phyloP scores from a whole-genome alignment of 768 basidiomycete genomes.

The Auricularia heimuer region DNA sequence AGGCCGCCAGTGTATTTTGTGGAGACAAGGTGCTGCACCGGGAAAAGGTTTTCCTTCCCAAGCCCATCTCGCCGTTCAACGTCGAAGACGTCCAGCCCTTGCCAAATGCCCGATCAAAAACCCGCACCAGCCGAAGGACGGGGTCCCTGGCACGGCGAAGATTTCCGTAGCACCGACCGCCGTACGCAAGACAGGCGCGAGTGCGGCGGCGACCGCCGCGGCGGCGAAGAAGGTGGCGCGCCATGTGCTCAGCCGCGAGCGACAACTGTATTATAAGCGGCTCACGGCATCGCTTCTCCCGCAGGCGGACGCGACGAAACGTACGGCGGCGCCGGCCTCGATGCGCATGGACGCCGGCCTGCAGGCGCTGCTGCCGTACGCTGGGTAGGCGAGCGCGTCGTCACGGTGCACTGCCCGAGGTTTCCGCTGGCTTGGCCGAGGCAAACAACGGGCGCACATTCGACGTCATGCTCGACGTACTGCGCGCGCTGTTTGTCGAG shows the following conservation, averaged over 20 bases:
- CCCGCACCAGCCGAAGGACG: constrained; percentile 37
- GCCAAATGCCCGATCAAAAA: constrained; percentile 67
- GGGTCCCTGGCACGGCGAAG: background rate
- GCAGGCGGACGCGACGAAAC: constrained; percentile 57
- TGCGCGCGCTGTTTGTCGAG: constrained; percentile 85
- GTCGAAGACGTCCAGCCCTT: constrained; percentile 93
- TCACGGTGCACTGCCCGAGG: constrained; percentile 39
- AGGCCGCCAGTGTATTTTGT: constrained; percentile 68
- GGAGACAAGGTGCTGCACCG: constrained; percentile 78
- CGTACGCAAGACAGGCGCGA: constrained; percentile 15
- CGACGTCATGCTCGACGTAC: constrained; percentile 75
- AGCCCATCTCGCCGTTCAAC: constrained; percentile 64
- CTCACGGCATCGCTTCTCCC: constrained; percentile 79
- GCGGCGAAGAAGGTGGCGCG: constrained; percentile 66
- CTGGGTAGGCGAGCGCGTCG: constrained; percentile 89
- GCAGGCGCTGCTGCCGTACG: constrained; percentile 88
- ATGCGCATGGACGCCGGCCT: constrained; percentile 83
- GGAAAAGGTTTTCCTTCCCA: constrained; percentile 73
- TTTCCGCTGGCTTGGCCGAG: constrained; percentile 32
- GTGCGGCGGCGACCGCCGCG: constrained; percentile 22
- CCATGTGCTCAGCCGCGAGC: constrained; percentile 84
- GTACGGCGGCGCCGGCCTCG: constrained; percentile 83
- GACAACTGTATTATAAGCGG: constrained; percentile 90
- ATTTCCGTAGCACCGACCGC: background rate
- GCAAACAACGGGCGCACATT: constrained; percentile 63